phyloP scores from a whole-genome alignment of 164 flowering plant genomes.

The Umbilicus rupestris region DNA sequence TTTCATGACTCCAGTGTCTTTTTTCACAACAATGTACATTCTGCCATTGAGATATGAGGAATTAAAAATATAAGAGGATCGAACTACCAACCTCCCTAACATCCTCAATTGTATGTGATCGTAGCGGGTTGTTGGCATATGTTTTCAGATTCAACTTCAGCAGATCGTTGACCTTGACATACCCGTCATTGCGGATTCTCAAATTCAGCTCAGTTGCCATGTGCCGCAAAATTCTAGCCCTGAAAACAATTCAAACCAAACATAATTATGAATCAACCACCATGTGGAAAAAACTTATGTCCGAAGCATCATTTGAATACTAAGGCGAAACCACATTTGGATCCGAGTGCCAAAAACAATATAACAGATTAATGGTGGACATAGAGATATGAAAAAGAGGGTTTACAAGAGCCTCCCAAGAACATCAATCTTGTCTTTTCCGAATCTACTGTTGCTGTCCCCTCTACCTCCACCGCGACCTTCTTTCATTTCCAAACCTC shows the following conservation, averaged over 20 bases:
- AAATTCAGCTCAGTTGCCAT: constrained; percentile 71
- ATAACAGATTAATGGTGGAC: too few relatives aligned
- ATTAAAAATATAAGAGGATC: background rate
- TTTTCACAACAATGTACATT: background rate
- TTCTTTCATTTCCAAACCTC: constrained; percentile 22
- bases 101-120: constrained; percentile 67
- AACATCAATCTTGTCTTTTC: constrained; percentile 43
- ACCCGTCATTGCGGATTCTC: constrained; percentile 78
- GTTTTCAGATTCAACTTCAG: constrained; percentile 68
- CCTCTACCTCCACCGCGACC: constrained; percentile 29
- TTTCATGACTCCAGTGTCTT: background rate
- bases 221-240: constrained; percentile 79
- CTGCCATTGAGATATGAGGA: background rate
- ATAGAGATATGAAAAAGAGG: background rate
- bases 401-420: constrained; percentile 54
- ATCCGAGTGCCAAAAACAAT: too few relatives aligned
- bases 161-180: constrained; percentile 60
- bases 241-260: constrained; percentile 16
- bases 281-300: background rate
- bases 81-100: constrained; percentile 52
- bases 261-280: background rate
- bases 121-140: constrained; percentile 52
- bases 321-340: too few relatives aligned
- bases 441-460: constrained; percentile 20
- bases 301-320: background rate